Base-by-base conservation (phyloP, 805 yeast species). In the Candida railenensis region DNA sequence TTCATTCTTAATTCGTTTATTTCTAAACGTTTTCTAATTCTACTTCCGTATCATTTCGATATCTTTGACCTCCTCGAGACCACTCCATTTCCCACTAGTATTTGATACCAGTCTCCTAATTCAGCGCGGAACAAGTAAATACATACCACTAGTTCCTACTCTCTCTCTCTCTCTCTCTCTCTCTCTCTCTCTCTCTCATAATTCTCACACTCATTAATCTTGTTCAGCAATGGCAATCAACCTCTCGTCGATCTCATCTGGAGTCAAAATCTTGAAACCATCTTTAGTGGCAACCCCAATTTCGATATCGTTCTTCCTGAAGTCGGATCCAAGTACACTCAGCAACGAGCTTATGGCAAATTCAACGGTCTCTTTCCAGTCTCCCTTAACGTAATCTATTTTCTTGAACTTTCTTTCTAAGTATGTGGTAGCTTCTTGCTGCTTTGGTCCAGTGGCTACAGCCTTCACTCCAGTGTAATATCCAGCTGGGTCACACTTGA, bases 401-500 rank as follows among this genome's bases (percentile, higher is more conserved):
- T 70, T 74, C 76, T 94, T 94, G 67, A 83, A 87, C 61, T 85
- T 87, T 75, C 92, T 92, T 65, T 94, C 97, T 59, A 94, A 77
- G 54, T 85, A 83, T 40, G 96, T 89, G 50, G 85, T 83, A 38
- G 96, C 89, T 69, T 94, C 98, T 66, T 91, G 97, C 72, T 91
- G 97, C 69, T 92, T 94, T 45, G 97, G 97, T 2, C 99, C 99
- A 2, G 97, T 87, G 8, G 97, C 83, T 25, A 90, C 85, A 2
- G 98, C 98, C 69, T 86, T 86, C 53, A 87, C 88, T 22, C 96
- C 94, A 46, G 88, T 84, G 63, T 74, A 94, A 69, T 92, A 92
- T 5, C 99, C 99, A 3, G 99, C 98, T 15, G 99, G 99, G 68
- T 94, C 99, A 54, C 94, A 84, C 73, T 92, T 94, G 74, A 80